Percentiles rank a stretch among this genome's conserved stretches.
Conservation (phyloP, 148 eudicot species). For the Pharnaceum exiguum region DNA sequence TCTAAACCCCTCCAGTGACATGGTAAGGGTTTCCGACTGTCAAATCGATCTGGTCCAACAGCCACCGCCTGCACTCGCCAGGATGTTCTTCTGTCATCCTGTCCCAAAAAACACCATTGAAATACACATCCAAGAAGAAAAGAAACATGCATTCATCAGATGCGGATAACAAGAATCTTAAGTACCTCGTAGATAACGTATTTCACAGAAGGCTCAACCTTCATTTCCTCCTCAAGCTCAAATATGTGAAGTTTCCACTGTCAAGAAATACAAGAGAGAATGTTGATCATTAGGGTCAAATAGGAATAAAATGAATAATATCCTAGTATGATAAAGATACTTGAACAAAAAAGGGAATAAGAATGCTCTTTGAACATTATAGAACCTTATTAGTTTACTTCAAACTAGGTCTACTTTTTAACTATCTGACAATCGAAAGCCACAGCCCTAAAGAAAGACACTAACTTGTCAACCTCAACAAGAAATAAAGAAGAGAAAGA, state of each 20-base stretch:
- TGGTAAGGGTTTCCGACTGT: conserved; percentile 28
- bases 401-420: no score
- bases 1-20: conserved; percentile 30
- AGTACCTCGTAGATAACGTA: conserved; percentile 32
- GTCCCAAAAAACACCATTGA: neutral
- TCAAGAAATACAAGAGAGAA: conserved; percentile 4
- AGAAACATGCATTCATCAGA: neutral
- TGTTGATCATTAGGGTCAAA: conserved; percentile 10
- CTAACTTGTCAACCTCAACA: neutral
- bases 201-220: conserved; percentile 24
- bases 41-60: conserved; percentile 29
- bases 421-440: no score
- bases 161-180: no score
- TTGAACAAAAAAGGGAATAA: no score
- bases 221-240: conserved; percentile 33
- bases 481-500: neutral
- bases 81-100: conserved; percentile 32
- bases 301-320: neutral
- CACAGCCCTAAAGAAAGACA: no score
- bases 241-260: conserved; percentile 37
- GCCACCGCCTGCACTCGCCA: conserved; percentile 37
- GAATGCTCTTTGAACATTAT: no score
- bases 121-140: neutral
- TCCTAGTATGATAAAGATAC: neutral
- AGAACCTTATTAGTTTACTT: no score